These are phyloP conservation scores for Hypoxylon sp. DNA, from an alignment of 2,329 filamentous ascomycete species.

Conservation along the genomic window DNA sequence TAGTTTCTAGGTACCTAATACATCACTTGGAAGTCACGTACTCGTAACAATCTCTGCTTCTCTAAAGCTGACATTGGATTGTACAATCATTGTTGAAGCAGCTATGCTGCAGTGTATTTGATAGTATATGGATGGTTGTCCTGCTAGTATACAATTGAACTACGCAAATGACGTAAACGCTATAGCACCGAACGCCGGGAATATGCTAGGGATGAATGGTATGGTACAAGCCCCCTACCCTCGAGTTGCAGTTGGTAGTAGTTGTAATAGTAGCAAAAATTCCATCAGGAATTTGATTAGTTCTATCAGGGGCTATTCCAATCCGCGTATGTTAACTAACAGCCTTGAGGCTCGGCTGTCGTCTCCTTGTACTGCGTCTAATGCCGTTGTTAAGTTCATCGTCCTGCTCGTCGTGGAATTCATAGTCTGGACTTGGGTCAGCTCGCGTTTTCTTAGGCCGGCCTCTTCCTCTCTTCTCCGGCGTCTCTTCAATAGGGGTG, in stretches of 20 bases:
- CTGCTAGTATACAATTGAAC: slow-evolving; percentile 37
- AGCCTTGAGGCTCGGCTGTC: slow-evolving; percentile 44
- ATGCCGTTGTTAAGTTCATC: slow-evolving; percentile 25
- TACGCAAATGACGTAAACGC: slow-evolving; percentile 24
- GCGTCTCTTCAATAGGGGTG: slow-evolving; percentile 18
- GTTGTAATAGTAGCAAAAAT: background rate
- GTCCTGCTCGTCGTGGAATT: slow-evolving; percentile 31
- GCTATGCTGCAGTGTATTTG: slow-evolving; percentile 14
- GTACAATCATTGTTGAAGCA: slow-evolving; percentile 7
- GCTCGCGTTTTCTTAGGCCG: slow-evolving; percentile 45
- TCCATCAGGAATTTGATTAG: slow-evolving; percentile 4
- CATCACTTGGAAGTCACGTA: background rate
- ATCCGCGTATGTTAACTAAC: slow-evolving; percentile 19
- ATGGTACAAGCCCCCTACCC: slow-evolving; percentile 27
- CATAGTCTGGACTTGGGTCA: slow-evolving; percentile 17
- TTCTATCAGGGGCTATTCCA: background rate
- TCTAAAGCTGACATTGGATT: background rate
- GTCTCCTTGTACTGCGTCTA: slow-evolving; percentile 45
- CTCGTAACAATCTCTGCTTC: background rate
- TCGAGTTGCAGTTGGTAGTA: background rate
- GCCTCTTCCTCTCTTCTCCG: slow-evolving; percentile 47
- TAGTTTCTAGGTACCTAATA: background rate
- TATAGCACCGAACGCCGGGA: slow-evolving; percentile 30
- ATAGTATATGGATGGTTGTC: slow-evolving; percentile 14
- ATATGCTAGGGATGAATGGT: slow-evolving; percentile 29